Base-by-base conservation (phyloP, 106 monocot genomes). In the Apostasia shenzhenica region DNA sequence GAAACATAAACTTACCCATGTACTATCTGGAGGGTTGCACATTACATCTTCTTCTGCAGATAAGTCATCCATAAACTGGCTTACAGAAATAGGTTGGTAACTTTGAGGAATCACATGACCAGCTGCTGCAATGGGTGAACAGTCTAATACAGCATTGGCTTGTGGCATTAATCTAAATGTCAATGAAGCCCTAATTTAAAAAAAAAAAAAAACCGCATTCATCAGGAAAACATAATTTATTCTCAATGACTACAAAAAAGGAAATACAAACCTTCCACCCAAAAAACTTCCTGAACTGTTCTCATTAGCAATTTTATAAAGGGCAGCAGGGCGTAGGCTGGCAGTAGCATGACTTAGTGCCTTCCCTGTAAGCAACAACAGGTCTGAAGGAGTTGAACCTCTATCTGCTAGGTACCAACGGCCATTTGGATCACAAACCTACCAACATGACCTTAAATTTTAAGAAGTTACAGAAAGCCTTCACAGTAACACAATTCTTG, bases 371-470 rank as follows among this genome's bases (percentile, higher is more conserved):
- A 94, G 75, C 63, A 94, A 73, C 64, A 94, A 79, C 55, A 94
- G 72, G 74, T 91, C 85, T 2, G 75, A 75, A 70, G 83, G 83
- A 48, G 76, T 73, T 46, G 77, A 77, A 73, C 66, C 55, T 26
- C 53, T 68, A 78, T 94, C 94, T 78, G 90, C 94, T 69, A 80
- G 74, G 76, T 83, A 94, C 94, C 94, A 94, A 73, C 73, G 88
- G 50, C 88, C 88, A 80, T 94, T 91, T 80, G 94, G 87, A 61
- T 94, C 91, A 78, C 91, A 91, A 63, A 94, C 94, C 94, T 94
- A 81, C 55, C 58, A 71, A 57, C 76, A 81, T 60, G 75, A 72
- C 7, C 55, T 69, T 50, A 73, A 76, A 50, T 75, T 68, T 66
- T 48, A 59, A 70, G 66, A 40, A 59, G 69, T 67, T 48, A 69